A percentile compares a stretch with the other conserved stretches of the same genome.
These are phyloP conservation scores for Phytophthora pini DNA, from an alignment of 352 stramenopile species.

Conservation along the genomic window DNA sequence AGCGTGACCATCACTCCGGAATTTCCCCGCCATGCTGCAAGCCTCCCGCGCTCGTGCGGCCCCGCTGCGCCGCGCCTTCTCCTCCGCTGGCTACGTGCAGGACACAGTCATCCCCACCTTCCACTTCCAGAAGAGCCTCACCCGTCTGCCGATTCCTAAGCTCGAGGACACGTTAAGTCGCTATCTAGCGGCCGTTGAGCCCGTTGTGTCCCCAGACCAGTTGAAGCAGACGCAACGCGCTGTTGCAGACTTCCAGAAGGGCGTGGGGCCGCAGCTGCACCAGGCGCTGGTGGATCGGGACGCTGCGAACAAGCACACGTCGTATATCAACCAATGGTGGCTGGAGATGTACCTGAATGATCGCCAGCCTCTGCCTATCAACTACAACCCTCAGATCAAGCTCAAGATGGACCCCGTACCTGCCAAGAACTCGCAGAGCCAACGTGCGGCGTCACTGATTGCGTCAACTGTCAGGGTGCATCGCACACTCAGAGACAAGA, in stretches of 20 bases:
- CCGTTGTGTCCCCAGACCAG: conserved; percentile 65
- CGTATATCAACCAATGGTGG: conserved; percentile 94
- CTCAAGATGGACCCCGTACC: conserved; percentile 83
- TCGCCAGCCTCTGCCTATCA: conserved; percentile 87
- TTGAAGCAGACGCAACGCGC: conserved; percentile 62
- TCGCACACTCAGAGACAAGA: conserved; percentile 82
- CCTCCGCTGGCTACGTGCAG: conserved; percentile 70
- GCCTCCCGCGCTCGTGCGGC: neutral
- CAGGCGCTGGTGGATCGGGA: conserved; percentile 78
- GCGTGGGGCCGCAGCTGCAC: conserved; percentile 74
- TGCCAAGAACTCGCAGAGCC: conserved; percentile 86
- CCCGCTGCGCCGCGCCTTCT: conserved; percentile 34
- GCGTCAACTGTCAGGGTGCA: conserved; percentile 85
- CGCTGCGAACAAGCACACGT: conserved; percentile 84
- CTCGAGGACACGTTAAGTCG: conserved; percentile 84
- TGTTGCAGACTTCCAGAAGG: conserved; percentile 61
- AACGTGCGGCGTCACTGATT: conserved; percentile 88
- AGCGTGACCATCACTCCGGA: conserved; percentile 13
- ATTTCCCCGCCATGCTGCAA: conserved; percentile 18
- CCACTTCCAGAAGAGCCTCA: conserved; percentile 89
- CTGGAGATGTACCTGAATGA: conserved; percentile 93
- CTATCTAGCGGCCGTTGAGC: conserved; percentile 81
- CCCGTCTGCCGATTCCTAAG: conserved; percentile 87
- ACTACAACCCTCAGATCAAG: conserved; percentile 93
- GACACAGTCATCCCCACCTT: conserved; percentile 89